Evolutionary conservation across 140 eudicot genomes (phyloP), one percentile per base, ranked within the genome.

Genomic region (Bidens hawaiensis): DNA sequence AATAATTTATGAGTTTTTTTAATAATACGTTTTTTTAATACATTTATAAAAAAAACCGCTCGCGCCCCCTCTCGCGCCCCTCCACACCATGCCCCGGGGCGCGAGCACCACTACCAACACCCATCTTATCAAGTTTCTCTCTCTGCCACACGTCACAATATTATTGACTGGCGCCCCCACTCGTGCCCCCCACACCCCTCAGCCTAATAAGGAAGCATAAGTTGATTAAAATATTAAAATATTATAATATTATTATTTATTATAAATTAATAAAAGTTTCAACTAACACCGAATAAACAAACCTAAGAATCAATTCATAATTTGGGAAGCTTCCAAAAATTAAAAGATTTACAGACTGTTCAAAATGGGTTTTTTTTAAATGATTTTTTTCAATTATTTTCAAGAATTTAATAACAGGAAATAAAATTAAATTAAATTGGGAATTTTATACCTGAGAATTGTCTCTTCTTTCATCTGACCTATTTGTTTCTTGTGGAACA

Each of bases 251-350:
- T n/a, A n/a, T n/a, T n/a, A n/a, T n/a, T n/a, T n/a, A n/a, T n/a
- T n/a, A n/a, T 17, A 50, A 38, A 36, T 13, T 19, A 17, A 41
- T 11, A 40, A 36, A 24, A 31, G 40, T 33, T 67, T 48, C 65
- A 74, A 67, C 70, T 67, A 74, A 60, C 70, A 74, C 70, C 49
- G 24, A 50, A n/a, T n/a, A n/a, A n/a, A n/a, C n/a, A n/a, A n/a
- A n/a, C n/a, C n/a, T n/a, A n/a, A n/a, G n/a, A n/a, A 73, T 56
- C 73, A 68, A 67, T 38, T 59, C 59, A 41, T 15, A 74, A 60
- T 49, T 10, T 16, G n/a, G 45, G 79, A 60, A 74, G 61, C 64
- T 60, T 74, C 62, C 63, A 68, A 51, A 67, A 55, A 6, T 8
- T 11, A 23, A 7, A 47, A 36, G 47, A 41, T 26, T 25, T 26